Evolutionary conservation across 2,329 filamentous ascomycete species (phyloP).

Genomic region (Escovopsis sp.): DNA sequence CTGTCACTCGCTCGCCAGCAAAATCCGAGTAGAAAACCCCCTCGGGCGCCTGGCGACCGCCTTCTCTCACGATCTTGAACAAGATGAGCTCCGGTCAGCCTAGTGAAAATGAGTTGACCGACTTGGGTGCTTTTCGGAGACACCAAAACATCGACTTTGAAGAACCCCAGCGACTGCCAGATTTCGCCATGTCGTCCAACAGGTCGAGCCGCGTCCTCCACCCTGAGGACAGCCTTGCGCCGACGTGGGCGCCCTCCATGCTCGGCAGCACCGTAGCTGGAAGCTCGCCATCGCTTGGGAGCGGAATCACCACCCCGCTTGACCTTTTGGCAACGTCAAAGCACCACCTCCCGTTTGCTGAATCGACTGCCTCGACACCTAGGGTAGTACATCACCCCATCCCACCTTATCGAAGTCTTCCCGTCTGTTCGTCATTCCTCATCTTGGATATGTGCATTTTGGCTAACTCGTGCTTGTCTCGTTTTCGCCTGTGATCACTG

Average conservation of each 20-base stretch:
- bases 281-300: conserved; percentile 12
- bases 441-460: not conserved
- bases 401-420: not conserved
- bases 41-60: conserved; percentile 4
- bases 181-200: conserved; percentile 5
- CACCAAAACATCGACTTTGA: conserved; percentile 5
- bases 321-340: conserved; percentile 8
- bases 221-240: conserved; percentile 8
- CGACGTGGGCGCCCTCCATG: conserved; percentile 13
- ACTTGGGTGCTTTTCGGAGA: conserved; percentile 7
- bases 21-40: not conserved
- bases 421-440: conserved; percentile 6
- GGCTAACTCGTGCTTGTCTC: conserved; percentile 1
- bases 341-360: conserved; percentile 11
- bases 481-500: not conserved
- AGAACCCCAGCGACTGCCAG: conserved; percentile 3
- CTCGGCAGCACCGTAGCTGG: conserved; percentile 11
- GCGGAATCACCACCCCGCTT: conserved; percentile 12
- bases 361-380: conserved; percentile 15
- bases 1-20: not conserved
- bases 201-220: conserved; percentile 3
- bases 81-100: conserved; percentile 7
- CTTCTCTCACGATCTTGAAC: conserved; percentile 7
- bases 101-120: conserved; percentile 8
- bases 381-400: conserved; percentile 9